Percentiles rank a stretch among this genome's conserved stretches.
phyloP scores from a whole-genome alignment of 2,329 filamentous ascomycete species.

The Scorias spongiosa region DNA sequence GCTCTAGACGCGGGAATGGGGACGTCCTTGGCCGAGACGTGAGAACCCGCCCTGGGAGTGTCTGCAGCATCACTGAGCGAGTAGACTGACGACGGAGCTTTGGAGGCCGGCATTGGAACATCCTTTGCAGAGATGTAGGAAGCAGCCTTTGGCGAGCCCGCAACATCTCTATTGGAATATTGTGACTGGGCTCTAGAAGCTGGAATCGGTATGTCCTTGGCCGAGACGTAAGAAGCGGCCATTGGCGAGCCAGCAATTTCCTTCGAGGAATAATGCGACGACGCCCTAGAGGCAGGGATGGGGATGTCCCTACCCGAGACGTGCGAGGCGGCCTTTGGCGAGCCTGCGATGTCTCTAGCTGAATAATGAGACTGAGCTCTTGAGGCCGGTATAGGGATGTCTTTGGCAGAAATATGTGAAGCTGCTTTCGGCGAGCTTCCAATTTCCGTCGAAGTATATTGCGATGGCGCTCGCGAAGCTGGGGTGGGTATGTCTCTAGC shows the following conservation, averaged over 20 bases:
- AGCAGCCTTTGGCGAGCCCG: constrained; percentile 1
- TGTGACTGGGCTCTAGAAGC: constrained; percentile 1
- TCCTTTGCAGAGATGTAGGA: constrained; percentile 1
- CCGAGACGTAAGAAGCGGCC: constrained; percentile 1
- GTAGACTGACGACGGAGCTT: background rate
- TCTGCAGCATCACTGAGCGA: too few relatives aligned
- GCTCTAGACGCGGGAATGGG: constrained; percentile 3
- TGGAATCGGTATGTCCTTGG: background rate
- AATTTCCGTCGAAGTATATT: background rate
- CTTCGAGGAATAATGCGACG: background rate
- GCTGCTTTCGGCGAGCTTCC: background rate
- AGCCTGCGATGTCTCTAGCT: background rate
- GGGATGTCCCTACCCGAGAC: background rate
- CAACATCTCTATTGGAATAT: background rate
- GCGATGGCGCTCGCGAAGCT: constrained; percentile 1
- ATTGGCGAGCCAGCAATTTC: background rate
- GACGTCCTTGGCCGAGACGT: constrained; percentile 2
- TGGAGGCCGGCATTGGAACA: constrained; percentile 3
- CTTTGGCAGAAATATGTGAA: background rate
- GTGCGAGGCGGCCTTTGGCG: background rate
- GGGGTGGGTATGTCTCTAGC: constrained; percentile 7
- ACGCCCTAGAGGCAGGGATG: background rate
- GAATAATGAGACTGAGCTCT: background rate
- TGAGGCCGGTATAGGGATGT: background rate
- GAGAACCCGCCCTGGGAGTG: too few relatives aligned